These are phyloP conservation scores for Pseudogymnoascus sp. DNA, from an alignment of 2,329 filamentous ascomycete species.

Conservation along the genomic window DNA sequence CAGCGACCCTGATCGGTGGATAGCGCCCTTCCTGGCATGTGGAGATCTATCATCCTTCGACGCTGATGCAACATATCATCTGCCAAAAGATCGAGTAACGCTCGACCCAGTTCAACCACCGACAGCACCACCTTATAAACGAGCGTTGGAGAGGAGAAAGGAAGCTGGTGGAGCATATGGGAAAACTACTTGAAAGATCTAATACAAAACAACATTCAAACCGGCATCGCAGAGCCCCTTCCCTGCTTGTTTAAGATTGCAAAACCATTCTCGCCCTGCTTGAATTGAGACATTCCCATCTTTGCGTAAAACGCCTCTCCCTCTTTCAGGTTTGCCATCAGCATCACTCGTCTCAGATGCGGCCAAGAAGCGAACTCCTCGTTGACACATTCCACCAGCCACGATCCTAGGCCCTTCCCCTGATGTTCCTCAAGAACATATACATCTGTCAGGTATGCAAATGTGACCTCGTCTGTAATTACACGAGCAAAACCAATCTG, in stretches of 20 bases:
- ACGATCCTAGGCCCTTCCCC: conserved; percentile 55
- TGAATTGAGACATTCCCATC: conserved; percentile 21
- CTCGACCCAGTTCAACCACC: conserved; percentile 91
- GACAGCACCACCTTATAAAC: conserved; percentile 90
- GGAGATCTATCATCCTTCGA: conserved; percentile 93
- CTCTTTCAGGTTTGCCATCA: conserved; percentile 28
- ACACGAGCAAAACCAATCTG: conserved; percentile 54
- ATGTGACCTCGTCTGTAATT: conserved; percentile 64
- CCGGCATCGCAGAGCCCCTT: neutral
- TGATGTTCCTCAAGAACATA: conserved; percentile 57
- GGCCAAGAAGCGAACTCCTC: conserved; percentile 52
- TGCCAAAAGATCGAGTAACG: conserved; percentile 79
- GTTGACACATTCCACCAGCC: conserved; percentile 56
- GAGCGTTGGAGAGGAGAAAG: conserved; percentile 77
- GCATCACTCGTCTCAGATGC: conserved; percentile 51
- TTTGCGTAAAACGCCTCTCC: conserved; percentile 23
- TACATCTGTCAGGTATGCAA: conserved; percentile 64
- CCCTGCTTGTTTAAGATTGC: conserved; percentile 12
- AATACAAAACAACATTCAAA: conserved; percentile 1
- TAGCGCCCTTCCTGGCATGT: conserved; percentile 94
- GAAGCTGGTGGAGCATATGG: conserved; percentile 59
- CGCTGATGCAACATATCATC: conserved; percentile 86
- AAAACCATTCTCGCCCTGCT: conserved; percentile 16
- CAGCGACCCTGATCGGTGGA: conserved; percentile 61
- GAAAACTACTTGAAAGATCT: conserved; percentile 20